phyloP scores from a whole-genome alignment of 1,139 yeast genomes.

The Debaryomyces robertsiae region DNA sequence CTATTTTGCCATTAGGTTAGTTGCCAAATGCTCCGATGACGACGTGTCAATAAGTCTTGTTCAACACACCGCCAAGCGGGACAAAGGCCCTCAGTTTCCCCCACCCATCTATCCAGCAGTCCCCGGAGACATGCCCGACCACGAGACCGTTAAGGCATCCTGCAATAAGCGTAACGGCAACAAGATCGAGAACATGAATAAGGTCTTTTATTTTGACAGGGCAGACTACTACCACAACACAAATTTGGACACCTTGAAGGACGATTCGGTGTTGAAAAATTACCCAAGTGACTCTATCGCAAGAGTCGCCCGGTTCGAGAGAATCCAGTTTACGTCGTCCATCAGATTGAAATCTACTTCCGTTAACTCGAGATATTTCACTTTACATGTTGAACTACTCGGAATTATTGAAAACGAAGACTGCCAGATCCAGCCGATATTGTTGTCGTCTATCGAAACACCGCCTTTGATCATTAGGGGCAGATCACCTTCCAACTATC shows the following conservation, averaged over 20 bases:
- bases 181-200: conserved; percentile 28
- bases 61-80: conserved; percentile 73
- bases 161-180: conserved; percentile 55
- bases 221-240: conserved; percentile 36
- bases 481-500: conserved; percentile 67
- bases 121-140: conserved; percentile 61
- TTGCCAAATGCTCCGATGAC: conserved; percentile 59
- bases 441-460: conserved; percentile 50
- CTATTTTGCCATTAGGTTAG: conserved; percentile 60
- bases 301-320: conserved; percentile 65
- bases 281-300: conserved; percentile 54
- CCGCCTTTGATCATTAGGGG: conserved; percentile 71
- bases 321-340: conserved; percentile 68
- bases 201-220: conserved; percentile 45
- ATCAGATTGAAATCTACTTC: conserved; percentile 55
- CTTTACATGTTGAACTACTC: conserved; percentile 56
- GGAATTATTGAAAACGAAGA: conserved; percentile 49
- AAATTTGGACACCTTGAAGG: conserved; percentile 33
- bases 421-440: conserved; percentile 40
- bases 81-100: conserved; percentile 66
- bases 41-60: conserved; percentile 51
- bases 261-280: conserved; percentile 40
- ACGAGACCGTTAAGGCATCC: conserved; percentile 57
- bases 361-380: conserved; percentile 50
- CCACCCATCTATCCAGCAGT: conserved; percentile 63